Conservation (phyloP, 805 yeast genomes). For the Teunomyces atbi region DNA sequence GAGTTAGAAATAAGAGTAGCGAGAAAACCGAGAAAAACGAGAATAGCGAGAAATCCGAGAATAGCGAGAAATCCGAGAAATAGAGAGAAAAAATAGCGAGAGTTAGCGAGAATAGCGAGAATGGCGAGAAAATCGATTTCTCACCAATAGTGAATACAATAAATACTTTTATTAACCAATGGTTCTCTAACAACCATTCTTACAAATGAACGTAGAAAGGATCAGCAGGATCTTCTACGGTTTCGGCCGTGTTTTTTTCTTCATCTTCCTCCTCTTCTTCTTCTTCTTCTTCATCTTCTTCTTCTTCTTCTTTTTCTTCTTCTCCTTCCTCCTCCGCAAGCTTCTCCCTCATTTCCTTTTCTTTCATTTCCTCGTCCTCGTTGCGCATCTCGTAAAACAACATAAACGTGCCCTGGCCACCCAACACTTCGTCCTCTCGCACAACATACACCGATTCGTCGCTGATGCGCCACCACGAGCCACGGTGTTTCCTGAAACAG, state of each 20-base stretch:
- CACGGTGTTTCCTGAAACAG: conserved; percentile 76
- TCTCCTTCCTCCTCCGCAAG: conserved; percentile 13
- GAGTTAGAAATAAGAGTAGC: no score
- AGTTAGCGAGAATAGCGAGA: no score
- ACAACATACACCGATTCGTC: conserved; percentile 86
- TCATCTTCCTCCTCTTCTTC: conserved; percentile 1
- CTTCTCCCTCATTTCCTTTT: conserved; percentile 8
- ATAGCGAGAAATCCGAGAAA: no score
- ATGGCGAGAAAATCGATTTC: no score
- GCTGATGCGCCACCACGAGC: conserved; percentile 93
- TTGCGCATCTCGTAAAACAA: conserved; percentile 79
- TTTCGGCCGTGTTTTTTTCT: background rate
- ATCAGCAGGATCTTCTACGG: background rate
- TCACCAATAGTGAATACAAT: no score
- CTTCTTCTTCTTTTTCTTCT: conserved; percentile 8
- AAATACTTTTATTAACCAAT: no score
- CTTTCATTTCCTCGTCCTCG: conserved; percentile 12
- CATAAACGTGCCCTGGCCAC: conserved; percentile 89
- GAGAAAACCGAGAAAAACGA: no score
- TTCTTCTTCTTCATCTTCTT: conserved; percentile 11
- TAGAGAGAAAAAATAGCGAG: no score
- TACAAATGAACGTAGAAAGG: conserved; percentile 10
- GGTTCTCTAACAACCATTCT: background rate
- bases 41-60: no score
- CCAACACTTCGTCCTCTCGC: conserved; percentile 74